Evolutionary conservation across 345 rosid genomes (phyloP).

Genomic region (Citrus cavaleriei): DNA sequence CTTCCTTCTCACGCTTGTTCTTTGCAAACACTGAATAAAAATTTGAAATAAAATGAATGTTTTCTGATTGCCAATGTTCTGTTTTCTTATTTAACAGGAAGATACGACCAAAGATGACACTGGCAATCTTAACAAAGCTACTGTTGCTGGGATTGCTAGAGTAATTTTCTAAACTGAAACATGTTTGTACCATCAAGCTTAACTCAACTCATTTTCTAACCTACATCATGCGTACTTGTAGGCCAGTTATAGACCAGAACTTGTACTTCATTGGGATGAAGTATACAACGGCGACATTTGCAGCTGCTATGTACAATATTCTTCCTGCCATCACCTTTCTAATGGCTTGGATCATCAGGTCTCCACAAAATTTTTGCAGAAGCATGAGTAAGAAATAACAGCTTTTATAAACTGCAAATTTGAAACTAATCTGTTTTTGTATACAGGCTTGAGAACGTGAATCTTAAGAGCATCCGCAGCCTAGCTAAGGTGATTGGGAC

Average conservation of each 20-base stretch:
- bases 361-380: not conserved
- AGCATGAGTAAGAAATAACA: not conserved
- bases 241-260: conserved; percentile 91
- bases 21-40: not conserved
- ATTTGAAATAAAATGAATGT: not conserved
- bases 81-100: conserved; percentile 39
- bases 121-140: conserved; percentile 56
- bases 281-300: conserved; percentile 79
- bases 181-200: not conserved
- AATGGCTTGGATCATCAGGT: conserved; percentile 65
- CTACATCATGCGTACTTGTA: conserved; percentile 1
- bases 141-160: conserved; percentile 61
- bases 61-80: not conserved
- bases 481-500: conserved; percentile 75
- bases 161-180: conserved; percentile 34
- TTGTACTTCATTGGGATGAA: conserved; percentile 74
- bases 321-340: conserved; percentile 83
- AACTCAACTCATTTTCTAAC: too few species aligned
- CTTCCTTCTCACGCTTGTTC: not conserved
- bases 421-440: not conserved
- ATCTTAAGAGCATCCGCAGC: conserved; percentile 42
- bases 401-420: not conserved
- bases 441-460: conserved; percentile 64
- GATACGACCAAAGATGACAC: conserved; percentile 72
- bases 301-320: conserved; percentile 76